Evolutionary conservation across 1,139 yeast species (phyloP), one percentile per base, ranked within the genome.

Genomic region (Komagataea norvegica): DNA sequence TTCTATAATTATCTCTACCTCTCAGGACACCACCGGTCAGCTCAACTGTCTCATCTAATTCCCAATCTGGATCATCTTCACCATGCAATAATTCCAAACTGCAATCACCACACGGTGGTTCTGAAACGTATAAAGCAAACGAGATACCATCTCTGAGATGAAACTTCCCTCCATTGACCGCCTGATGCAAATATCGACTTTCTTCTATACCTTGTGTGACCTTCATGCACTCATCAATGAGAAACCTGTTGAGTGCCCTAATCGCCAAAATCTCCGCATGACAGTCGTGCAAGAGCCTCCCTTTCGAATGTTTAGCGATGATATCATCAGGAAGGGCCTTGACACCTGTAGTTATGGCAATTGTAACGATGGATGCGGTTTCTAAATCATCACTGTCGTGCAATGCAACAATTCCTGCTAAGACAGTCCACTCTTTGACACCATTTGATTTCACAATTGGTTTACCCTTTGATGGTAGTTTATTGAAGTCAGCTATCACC

Each of bases 31-130:
- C 56, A 38, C 54, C 59, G 2, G 25, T 57, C 32, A 50, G 33
- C 17, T 52, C 51, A 13, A 56, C 49, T 8, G 50, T 54, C 1
- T 39, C 45, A 18, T 49, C 46, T 3, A 49, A 54, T 3, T 46
- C 47, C 61, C 67, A 57, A 1, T 58, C 50, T 2, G 40, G 44
- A 17, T 49, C 46, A 1, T 47, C 52, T 3, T 49, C 55, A 26
- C 56, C 59, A 15, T 55, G 52, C 5, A 67, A 42, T 5, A 56
- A 44, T 21, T 67, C 69, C 77, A 87, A 73, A 8, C 94, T 82
- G 1, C 87, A 80, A 56, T 89, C 97, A 1, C 98, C 98, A 64
- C 98, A 89, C 0, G 97, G 97, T 0, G 85, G 72, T 46, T 85
- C 94, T 6, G 93, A 79, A 1, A 86, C 66, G 46, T 80, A 84